Conservation (phyloP, 108 stramenopile genomes). For the Pseudonitzschia multistriata region DNA sequence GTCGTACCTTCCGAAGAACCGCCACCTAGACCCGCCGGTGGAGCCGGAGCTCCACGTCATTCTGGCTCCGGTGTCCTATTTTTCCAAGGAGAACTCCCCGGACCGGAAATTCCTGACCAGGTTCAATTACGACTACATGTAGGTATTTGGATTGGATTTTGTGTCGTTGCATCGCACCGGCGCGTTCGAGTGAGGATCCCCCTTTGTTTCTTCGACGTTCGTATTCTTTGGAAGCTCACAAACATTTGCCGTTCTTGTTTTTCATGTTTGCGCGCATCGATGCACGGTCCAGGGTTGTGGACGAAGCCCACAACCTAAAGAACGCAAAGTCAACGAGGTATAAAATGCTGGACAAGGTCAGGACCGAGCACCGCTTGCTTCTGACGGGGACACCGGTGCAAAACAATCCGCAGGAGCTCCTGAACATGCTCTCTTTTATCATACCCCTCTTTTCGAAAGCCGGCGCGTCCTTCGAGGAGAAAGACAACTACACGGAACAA, state of each 20-base stretch:
- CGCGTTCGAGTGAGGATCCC: neutral
- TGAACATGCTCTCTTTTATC: slow-evolving; percentile 83
- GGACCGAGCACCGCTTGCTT: slow-evolving; percentile 59
- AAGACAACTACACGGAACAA: slow-evolving; percentile 57
- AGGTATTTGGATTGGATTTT: neutral
- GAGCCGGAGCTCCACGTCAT: slow-evolving; percentile 60
- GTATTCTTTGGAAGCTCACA: neutral
- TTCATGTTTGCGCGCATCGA: neutral
- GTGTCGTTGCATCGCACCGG: too few relatives aligned
- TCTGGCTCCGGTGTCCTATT: slow-evolving; percentile 79
- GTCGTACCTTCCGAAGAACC: slow-evolving; percentile 32
- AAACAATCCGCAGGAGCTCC: slow-evolving; percentile 79
- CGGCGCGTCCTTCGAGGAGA: slow-evolving; percentile 41
- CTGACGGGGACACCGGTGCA: slow-evolving; percentile 80
- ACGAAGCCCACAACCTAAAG: slow-evolving; percentile 81
- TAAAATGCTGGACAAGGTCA: slow-evolving; percentile 64
- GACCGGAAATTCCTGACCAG: slow-evolving; percentile 76
- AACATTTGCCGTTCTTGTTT: neutral
- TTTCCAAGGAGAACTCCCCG: slow-evolving; percentile 67
- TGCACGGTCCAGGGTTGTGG: slow-evolving; percentile 38
- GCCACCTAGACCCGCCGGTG: neutral
- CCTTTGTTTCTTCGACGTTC: neutral
- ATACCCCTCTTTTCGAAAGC: slow-evolving; percentile 77
- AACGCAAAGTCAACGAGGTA: slow-evolving; percentile 73
- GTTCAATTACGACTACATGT: slow-evolving; percentile 76